Evolutionary conservation across 768 basidiomycete species (phyloP), one percentile per base, ranked within the genome.

Genomic region (Auriscalpium vulgare): DNA sequence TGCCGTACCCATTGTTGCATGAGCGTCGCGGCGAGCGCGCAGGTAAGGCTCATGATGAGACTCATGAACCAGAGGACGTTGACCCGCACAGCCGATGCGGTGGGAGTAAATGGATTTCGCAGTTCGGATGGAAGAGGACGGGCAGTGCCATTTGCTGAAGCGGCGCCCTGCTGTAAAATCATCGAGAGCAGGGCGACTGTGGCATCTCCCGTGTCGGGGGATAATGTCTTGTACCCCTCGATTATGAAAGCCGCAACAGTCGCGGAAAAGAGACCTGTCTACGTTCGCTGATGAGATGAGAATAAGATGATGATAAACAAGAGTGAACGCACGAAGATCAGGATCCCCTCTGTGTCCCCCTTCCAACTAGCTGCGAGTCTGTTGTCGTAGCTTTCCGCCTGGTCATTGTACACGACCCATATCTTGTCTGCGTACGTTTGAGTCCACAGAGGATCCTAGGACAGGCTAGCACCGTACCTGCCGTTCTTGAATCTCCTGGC

Each of bases 11-110:
- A 51, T 34, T 51, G 50, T 21, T 51, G 47, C n/a, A 56, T 37
- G 6, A 56, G 47, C 0, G 47, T 56, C 10, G 46, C 19, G 3
- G 38, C 29, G 21, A 56, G 55, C 16, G 55, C 55, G 55, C 36
- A 49, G 34, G n/a, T 17, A 16, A 56, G 36, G 19, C 17, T 21
- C 13, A 56, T 11, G 13, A 44, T 21, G 4, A 56, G 35, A 38
- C 55, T 56, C 17, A 34, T 19, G 37, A 56, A 51, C 55, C 55
- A 56, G 9, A 56, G 34, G 17, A 35, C 44, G 43, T 56, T 56
- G 17, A 50, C 45, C 21, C n/a, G 16, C 17, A 49, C 23, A 17
- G 50, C 37, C 10, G 21, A n/a, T 9, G 54, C 23, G 13, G 52
- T 44, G 37, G 40, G 37, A 16, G 10, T 16, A 36, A 43, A 43